Percentiles rank a stretch among this genome's conserved stretches.
These are phyloP conservation scores for Melaleuca quinquenervia DNA, from an alignment of 345 rosid species.

Conservation along the genomic window DNA sequence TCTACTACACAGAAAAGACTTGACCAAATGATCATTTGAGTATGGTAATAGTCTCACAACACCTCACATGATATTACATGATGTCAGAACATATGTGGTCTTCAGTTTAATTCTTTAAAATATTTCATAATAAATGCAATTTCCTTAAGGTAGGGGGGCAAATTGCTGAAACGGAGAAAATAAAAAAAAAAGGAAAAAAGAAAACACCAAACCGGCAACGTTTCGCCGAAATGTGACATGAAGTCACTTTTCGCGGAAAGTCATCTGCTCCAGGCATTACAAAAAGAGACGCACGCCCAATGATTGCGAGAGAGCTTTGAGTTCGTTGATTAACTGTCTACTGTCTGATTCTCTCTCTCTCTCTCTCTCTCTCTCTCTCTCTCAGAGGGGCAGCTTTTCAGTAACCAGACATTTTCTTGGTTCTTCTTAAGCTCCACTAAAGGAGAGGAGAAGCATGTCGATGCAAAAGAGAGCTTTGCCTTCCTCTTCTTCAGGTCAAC, in stretches of 20 bases:
- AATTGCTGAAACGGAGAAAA: neutral
- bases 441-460: neutral
- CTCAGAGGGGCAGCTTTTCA: neutral
- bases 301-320: neutral
- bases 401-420: neutral
- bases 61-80: no score
- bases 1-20: no score
- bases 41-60: no score
- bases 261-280: neutral
- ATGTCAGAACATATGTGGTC: no score
- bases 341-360: neutral
- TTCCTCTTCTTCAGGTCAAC: neutral
- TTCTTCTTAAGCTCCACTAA: neutral
- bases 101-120: no score
- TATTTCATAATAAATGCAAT: neutral
- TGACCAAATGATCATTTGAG: no score
- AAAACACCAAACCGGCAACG: neutral
- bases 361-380: no score
- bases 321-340: neutral
- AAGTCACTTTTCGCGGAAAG: neutral
- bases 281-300: neutral
- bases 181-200: rapidly evolving
- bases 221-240: no score
- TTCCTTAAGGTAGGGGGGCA: neutral
- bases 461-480: neutral